Percentiles rank a stretch among this genome's conserved stretches.
phyloP scores from a whole-genome alignment of 202 grass and related monocot species.

The Digitaria exilis region DNA sequence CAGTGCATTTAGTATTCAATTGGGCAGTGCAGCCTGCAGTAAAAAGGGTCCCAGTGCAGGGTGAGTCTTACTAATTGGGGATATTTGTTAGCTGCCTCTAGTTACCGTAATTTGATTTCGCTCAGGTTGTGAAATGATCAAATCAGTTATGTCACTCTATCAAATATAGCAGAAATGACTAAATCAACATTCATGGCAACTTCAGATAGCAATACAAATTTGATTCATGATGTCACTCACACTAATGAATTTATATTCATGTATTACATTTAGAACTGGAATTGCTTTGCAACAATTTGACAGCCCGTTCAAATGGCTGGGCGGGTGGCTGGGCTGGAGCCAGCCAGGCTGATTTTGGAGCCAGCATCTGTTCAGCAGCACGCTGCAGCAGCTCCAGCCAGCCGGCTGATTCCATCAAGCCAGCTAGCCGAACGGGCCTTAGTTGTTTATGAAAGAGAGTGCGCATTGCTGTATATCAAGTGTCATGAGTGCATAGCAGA shows the following conservation, averaged over 20 bases:
- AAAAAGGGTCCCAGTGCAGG: not conserved
- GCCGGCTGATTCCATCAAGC: no score
- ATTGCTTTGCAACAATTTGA: not conserved
- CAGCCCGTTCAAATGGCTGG: no score
- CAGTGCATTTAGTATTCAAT: not conserved
- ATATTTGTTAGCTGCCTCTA: not conserved
- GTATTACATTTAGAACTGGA: not conserved
- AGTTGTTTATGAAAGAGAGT: not conserved
- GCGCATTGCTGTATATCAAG: not conserved
- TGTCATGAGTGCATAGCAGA: not conserved
- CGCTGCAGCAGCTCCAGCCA: no score
- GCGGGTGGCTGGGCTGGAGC: no score
- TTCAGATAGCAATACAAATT: not conserved
- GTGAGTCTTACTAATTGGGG: not conserved
- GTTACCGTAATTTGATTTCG: not conserved
- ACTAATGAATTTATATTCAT: not conserved
- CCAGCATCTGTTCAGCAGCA: no score
- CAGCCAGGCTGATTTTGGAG: no score
- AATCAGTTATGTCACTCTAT: not conserved
- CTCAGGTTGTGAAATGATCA: not conserved
- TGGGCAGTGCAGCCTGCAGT: no score
- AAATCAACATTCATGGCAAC: not conserved
- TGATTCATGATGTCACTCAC: not conserved
- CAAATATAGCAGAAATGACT: not conserved
- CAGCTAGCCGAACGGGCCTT: no score